Evolutionary conservation across 2,329 filamentous ascomycete species (phyloP).

Genomic region (Fusarium paranaense): DNA sequence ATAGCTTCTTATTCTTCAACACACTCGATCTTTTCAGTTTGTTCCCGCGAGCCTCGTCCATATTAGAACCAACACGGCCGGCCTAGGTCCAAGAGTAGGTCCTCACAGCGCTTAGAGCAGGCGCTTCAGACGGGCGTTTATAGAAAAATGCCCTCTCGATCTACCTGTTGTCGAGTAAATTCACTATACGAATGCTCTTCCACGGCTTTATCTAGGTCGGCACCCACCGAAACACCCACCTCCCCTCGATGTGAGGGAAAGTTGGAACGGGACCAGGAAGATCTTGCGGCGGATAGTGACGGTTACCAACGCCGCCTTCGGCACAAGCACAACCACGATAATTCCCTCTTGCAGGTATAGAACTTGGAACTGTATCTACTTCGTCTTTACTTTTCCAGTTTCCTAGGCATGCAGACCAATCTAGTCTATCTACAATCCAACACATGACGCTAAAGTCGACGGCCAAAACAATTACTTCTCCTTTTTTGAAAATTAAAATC

Average conservation of each 20-base stretch:
- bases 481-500: slow-evolving; percentile 26
- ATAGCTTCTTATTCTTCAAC: too few species aligned
- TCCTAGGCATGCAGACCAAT: slow-evolving; percentile 4
- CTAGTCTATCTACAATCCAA: slow-evolving; percentile 30
- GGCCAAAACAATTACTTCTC: slow-evolving; percentile 22
- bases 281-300: background rate
- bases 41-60: too few species aligned
- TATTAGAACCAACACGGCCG: too few species aligned
- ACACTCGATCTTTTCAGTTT: too few species aligned
- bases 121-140: too few species aligned
- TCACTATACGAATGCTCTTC: background rate
- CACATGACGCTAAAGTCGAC: slow-evolving; percentile 32
- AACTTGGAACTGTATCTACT: background rate
- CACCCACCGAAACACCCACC: background rate
- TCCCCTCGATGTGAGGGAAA: background rate
- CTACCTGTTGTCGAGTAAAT: background rate
- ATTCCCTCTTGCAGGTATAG: background rate
- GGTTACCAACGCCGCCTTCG: background rate
- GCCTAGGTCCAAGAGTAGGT: too few species aligned
- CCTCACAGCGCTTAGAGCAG: too few species aligned
- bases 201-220: background rate
- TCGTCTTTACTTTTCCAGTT: slow-evolving; percentile 16
- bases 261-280: too few species aligned
- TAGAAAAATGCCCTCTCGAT: too few species aligned
- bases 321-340: background rate